Percentiles rank a stretch among this genome's conserved stretches.
Evolutionary conservation across 1,139 yeast species (phyloP).

Genomic region (Kurtzmaniella quercitrusa): DNA sequence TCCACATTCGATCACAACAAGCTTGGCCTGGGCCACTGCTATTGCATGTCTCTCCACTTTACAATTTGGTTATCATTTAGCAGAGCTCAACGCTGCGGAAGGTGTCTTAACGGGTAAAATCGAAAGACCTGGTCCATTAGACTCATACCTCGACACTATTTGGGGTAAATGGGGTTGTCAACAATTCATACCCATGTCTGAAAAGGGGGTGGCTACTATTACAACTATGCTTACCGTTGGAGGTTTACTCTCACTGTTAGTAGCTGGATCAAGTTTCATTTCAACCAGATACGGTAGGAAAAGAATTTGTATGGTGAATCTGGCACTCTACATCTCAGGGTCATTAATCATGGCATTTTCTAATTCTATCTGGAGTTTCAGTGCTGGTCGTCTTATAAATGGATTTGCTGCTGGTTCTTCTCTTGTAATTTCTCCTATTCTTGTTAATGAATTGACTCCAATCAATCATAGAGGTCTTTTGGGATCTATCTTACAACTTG

Average conservation of each 20-base stretch:
- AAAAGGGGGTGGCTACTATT: constrained; percentile 20
- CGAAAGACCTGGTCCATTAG: constrained; percentile 19
- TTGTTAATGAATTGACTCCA: constrained; percentile 36
- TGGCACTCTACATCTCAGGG: constrained; percentile 23
- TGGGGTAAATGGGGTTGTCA: constrained; percentile 22
- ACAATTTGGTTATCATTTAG: constrained; percentile 89
- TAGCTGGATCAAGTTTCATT: constrained; percentile 27
- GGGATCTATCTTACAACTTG: constrained; percentile 34
- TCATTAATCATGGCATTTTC: constrained; percentile 24
- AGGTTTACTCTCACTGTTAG: constrained; percentile 28
- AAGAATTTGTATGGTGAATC: constrained; percentile 19
- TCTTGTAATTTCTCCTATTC: constrained; percentile 34
- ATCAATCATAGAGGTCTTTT: constrained; percentile 34
- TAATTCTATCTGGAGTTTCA: constrained; percentile 15
- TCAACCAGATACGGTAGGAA: constrained; percentile 25
- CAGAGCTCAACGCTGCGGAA: constrained; percentile 85
- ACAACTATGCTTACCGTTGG: constrained; percentile 38
- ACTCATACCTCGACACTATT: constrained; percentile 21
- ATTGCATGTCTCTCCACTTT: constrained; percentile 67
- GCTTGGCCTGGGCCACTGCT: constrained; percentile 31
- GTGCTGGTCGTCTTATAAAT: constrained; percentile 26
- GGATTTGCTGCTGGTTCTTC: constrained; percentile 40
- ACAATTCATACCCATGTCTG: constrained; percentile 28
- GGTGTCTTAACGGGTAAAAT: constrained; percentile 49
- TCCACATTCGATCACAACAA: constrained; percentile 24